Base-by-base conservation (phyloP, 225 moss, liverwort and hornwort species). In the Straminergon stramineum region DNA sequence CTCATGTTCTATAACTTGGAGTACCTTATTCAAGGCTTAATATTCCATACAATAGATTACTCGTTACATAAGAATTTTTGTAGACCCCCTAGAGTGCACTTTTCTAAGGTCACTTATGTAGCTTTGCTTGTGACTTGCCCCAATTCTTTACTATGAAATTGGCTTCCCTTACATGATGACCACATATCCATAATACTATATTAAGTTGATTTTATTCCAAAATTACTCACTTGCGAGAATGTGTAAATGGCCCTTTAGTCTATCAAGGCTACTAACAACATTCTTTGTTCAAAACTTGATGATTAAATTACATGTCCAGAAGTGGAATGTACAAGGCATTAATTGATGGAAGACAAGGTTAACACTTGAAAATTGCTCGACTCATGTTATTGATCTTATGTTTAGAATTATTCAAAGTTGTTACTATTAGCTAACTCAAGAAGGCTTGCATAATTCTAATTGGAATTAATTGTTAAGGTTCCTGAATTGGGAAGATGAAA, bases 261-360 rank as follows among this genome's bases (percentile, higher is more conserved):
- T 93, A 81, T 94, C 95, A 61, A 90, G 87, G 35, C 94, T 93
- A 87, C 91, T 86, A 17, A 53, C 89, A 30, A 74, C 87, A 67
- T 88, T 91, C 87, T 92, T 96, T 39, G 91, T 81, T 84, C 93
- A 91, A 69, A 96, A 97, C 75, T 97, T 93, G 12, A 90, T 90
- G 74, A 95, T 91, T 35, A 96, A 83, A 10, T 4, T 41, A 23
- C 63, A 84, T 75, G 65, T 96, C 92, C 26, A 96, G 71, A 18
- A 94, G 90, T 55, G 97, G 95, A 68, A 93, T 94, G 69, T 94
- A 95, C 88, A 98, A 87, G 21, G 93, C 91, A 39, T 39, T 69
- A 69, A 57, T 91, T 93, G 75, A 98, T 95, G 30, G 93, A 94
- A 62, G 86, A 90, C 66, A 91, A 82, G 63, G 91, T 93, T 27